phyloP scores from a whole-genome alignment of 805 yeast species.

The Kuraishia floccosa region DNA sequence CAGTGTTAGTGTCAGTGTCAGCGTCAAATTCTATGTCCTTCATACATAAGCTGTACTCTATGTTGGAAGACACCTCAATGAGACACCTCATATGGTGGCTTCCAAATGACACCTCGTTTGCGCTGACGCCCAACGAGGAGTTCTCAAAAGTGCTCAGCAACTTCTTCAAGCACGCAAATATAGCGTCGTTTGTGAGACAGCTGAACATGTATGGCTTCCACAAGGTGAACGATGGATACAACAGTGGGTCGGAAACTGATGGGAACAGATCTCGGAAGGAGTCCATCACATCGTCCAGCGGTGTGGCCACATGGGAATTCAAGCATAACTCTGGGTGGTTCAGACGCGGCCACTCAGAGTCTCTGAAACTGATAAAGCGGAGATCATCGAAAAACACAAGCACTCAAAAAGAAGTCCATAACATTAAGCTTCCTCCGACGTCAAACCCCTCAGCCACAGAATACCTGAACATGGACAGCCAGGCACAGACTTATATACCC shows the following conservation, averaged over 20 bases:
- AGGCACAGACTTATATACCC: neutral
- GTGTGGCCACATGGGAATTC: slow-evolving; percentile 62
- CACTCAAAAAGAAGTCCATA: slow-evolving; percentile 17
- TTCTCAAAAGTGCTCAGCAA: slow-evolving; percentile 61
- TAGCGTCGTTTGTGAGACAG: slow-evolving; percentile 71
- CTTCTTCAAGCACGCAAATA: slow-evolving; percentile 73
- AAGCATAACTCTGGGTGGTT: slow-evolving; percentile 73
- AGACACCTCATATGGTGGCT: slow-evolving; percentile 83
- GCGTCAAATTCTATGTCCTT: slow-evolving; percentile 41
- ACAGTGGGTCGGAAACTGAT: slow-evolving; percentile 1
- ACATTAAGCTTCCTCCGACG: slow-evolving; percentile 8
- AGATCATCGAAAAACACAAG: slow-evolving; percentile 33
- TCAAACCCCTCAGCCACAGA: neutral
- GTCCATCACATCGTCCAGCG: slow-evolving; percentile 9
- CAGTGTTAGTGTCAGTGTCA: slow-evolving; percentile 13
- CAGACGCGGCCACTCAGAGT: slow-evolving; percentile 69
- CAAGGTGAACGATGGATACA: slow-evolving; percentile 42
- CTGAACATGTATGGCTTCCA: slow-evolving; percentile 79
- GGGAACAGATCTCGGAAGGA: slow-evolving; percentile 10
- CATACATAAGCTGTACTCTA: slow-evolving; percentile 82
- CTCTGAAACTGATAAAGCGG: slow-evolving; percentile 67
- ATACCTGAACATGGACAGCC: no score
- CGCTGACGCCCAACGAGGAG: slow-evolving; percentile 77
- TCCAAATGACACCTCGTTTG: slow-evolving; percentile 52
- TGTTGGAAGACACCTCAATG: slow-evolving; percentile 71